Evolutionary conservation across 495 filamentous ascomycete genomes (phyloP), one percentile per base, ranked within the genome.

Genomic region (Sphaerosporella brunnea): DNA sequence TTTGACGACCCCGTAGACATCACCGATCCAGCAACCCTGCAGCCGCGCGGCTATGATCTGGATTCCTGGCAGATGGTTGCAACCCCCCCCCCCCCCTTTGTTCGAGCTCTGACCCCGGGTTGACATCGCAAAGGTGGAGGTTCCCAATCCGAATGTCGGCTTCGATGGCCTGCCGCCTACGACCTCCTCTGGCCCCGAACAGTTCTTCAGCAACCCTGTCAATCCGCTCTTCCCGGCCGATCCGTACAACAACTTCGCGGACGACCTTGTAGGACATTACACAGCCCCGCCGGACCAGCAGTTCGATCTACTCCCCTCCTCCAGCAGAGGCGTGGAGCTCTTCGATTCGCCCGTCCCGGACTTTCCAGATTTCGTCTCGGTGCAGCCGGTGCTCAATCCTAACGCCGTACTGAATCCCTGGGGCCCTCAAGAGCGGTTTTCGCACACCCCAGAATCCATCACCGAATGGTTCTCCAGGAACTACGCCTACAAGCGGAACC

Each of bases 71-170:
- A 2, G 23, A 43, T 24, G 13, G 13, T 8, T 43, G 1, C 11
- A 26, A 43, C 18, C 13, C 4, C 10, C 18, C 3, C 20, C 13
- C 40, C 21, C 40, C 26, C 21, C 40, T 18, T 21, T 40, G 20
- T 18, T 20, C 23, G 5, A 43, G 8, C 7, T 11, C n/a, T n/a
- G 21, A 3, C 10, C 23, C 15, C 4, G 35, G 35, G 35, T 37
- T 37, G 35, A 37, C 35, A 43, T 43, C n/a, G 23, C 18, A 43
- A 11, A 23, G 24, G 8, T 43, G 21, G 5, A 43, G 40, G 40
- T 43, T 25, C 20, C 40, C 9, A 26, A n/a, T 32, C 5, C 28
- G 5, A 32, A 5, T 13, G 13, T 32, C 5, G 28, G 13, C 28
- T 5, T 32, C 28, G 28, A 32, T 32, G 28, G 28, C 28, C 13